Percentiles rank a stretch among this genome's conserved stretches.
phyloP scores from a whole-genome alignment of 495 filamentous ascomycete species.

The Penicillium goetzii region DNA sequence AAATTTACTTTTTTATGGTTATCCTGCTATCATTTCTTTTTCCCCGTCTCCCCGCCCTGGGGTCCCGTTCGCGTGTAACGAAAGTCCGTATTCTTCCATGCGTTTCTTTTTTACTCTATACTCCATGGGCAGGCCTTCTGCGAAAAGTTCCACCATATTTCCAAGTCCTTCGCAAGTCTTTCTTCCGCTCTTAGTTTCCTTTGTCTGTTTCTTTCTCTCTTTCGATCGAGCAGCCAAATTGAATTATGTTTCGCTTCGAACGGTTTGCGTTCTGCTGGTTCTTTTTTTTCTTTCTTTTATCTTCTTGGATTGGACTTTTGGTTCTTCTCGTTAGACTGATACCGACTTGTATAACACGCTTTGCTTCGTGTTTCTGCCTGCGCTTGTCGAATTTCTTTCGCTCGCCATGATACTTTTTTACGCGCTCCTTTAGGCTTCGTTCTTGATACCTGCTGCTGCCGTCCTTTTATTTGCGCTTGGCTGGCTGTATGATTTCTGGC shows the following conservation, averaged over 20 bases:
- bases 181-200: slow-evolving; percentile 36
- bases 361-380: slow-evolving; percentile 28
- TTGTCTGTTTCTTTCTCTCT: slow-evolving; percentile 35
- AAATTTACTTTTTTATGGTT: slow-evolving; percentile 11
- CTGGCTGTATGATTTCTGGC: slow-evolving; percentile 1
- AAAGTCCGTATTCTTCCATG: slow-evolving; percentile 44
- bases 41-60: slow-evolving; percentile 30
- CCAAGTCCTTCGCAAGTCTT: slow-evolving; percentile 39
- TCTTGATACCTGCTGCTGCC: slow-evolving; percentile 19
- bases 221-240: slow-evolving; percentile 47
- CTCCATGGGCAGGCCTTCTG: slow-evolving; percentile 55
- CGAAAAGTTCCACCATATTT: slow-evolving; percentile 50
- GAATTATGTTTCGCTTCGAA: slow-evolving; percentile 45
- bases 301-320: slow-evolving; percentile 20
- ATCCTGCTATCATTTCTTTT: slow-evolving; percentile 22
- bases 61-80: slow-evolving; percentile 46
- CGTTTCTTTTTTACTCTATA: slow-evolving; percentile 44
- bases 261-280: slow-evolving; percentile 39
- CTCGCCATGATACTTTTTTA: slow-evolving; percentile 19
- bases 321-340: slow-evolving; percentile 33
- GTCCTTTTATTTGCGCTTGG: not conserved
- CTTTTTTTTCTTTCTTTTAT: slow-evolving; percentile 22
- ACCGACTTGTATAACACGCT: slow-evolving; percentile 34
- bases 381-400: slow-evolving; percentile 29
- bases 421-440: slow-evolving; percentile 21